Evolutionary conservation across 2,329 filamentous ascomycete genomes (phyloP).

Genomic region (Aspergillus versicolor): DNA sequence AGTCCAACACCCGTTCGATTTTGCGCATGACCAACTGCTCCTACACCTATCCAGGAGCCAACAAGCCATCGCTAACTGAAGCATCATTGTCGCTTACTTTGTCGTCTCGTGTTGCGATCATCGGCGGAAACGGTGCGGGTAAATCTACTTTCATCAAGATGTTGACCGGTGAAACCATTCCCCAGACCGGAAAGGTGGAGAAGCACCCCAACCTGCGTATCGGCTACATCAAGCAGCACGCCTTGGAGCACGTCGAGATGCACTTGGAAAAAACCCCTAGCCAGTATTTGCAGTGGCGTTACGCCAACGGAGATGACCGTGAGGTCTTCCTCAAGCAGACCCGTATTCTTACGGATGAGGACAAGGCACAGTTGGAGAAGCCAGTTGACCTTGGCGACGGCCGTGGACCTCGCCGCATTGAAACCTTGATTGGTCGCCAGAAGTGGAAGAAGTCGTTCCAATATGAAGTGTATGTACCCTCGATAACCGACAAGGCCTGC

Average conservation of each 20-base stretch:
- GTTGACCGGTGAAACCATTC: constrained; percentile 87
- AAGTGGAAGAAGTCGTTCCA: constrained; percentile 99
- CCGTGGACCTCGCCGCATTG: constrained; percentile 72
- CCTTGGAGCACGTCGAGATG: constrained; percentile 98
- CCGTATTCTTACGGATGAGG: constrained; percentile 79
- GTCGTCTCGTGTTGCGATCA: constrained; percentile 92
- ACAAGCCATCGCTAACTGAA: constrained; percentile 82
- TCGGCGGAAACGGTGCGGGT: constrained; percentile 94
- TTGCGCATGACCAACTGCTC: constrained; percentile 90
- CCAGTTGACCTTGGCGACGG: constrained; percentile 82
- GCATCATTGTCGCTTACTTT: constrained; percentile 85
- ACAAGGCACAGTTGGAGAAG: constrained; percentile 89
- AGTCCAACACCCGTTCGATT: constrained; percentile 90
- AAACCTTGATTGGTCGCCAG: constrained; percentile 89
- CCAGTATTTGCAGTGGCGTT: constrained; percentile 98
- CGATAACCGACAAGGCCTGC: neutral
- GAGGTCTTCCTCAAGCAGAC: constrained; percentile 98
- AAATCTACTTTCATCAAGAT: constrained; percentile 99
- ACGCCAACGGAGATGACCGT: constrained; percentile 93
- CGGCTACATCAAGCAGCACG: constrained; percentile 99
- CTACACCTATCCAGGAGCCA: constrained; percentile 86
- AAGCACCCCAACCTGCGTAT: constrained; percentile 99
- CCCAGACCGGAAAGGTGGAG: constrained; percentile 81
- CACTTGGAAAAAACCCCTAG: constrained; percentile 98
- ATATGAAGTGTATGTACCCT: constrained; percentile 75